phyloP scores from a whole-genome alignment of 345 rosid species.

The Salix suchowensis region DNA sequence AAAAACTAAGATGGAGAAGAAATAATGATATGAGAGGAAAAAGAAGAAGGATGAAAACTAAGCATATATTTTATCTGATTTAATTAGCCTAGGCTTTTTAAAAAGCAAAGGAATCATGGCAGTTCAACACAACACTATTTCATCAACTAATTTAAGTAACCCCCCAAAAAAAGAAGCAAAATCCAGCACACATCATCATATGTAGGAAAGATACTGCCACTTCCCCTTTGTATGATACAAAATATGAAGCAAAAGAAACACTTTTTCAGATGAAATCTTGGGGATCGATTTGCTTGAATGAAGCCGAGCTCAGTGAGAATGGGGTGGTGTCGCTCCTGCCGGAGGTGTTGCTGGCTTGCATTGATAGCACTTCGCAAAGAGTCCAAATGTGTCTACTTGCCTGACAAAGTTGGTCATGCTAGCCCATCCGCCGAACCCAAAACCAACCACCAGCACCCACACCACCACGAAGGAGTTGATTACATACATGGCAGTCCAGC shows the following conservation, averaged over 20 bases:
- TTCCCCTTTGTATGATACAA: constrained; percentile 53
- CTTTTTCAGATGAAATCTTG: not conserved
- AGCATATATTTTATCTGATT: constrained; percentile 22
- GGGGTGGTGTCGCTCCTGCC: constrained; percentile 31
- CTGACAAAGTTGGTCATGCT: constrained; percentile 82
- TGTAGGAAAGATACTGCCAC: constrained; percentile 36
- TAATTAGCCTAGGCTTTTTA: constrained; percentile 32
- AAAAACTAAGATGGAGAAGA: not conserved
- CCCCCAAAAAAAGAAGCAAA: constrained; percentile 15
- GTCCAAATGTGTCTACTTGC: constrained; percentile 88
- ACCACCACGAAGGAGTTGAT: constrained; percentile 66
- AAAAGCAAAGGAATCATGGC: constrained; percentile 43
- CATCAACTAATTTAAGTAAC: constrained; percentile 34
- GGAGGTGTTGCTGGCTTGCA: constrained; percentile 68
- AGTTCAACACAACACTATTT: constrained; percentile 52
- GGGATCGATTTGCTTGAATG: not conserved
- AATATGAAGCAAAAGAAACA: constrained; percentile 25
- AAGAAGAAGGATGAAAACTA: not conserved
- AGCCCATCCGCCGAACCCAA: constrained; percentile 96
- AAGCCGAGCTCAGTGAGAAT: constrained; percentile 29
- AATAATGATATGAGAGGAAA: not conserved
- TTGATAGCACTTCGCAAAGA: constrained; percentile 96
- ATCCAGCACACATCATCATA: constrained; percentile 63
- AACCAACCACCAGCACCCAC: constrained; percentile 86
- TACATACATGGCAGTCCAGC: constrained; percentile 88